phyloP scores from a whole-genome alignment of 306 rosid species.

The Vigna nakashimae region DNA sequence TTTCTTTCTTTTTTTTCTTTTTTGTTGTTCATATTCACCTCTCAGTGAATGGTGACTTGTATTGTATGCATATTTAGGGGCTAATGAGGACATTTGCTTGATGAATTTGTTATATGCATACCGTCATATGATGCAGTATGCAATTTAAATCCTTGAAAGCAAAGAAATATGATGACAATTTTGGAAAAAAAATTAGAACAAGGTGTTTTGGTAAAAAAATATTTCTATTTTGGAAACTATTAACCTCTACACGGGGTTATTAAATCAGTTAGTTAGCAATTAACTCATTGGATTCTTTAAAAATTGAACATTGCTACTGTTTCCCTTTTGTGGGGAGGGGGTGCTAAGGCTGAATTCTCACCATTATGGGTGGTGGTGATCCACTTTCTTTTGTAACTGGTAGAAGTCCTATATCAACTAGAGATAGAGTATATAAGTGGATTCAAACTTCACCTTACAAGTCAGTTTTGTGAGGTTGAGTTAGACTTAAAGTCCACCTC shows the following conservation, averaged over 20 bases:
- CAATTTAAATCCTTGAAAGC: neutral
- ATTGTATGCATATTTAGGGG: constrained; percentile 3
- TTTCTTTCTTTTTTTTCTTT: neutral
- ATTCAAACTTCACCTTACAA: too few species aligned
- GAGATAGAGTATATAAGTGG: too few species aligned
- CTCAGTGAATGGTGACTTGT: neutral
- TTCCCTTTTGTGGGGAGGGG: neutral
- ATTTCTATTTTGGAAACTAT: neutral
- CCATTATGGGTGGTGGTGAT: neutral
- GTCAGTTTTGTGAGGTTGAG: too few species aligned
- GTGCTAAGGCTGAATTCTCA: too few species aligned
- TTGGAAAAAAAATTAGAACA: neutral
- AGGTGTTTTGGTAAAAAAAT: neutral
- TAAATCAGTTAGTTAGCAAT: neutral
- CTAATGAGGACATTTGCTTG: neutral
- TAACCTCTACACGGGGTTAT: neutral
- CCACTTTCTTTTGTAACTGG: neutral
- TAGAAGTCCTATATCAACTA: too few species aligned
- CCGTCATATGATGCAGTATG: neutral
- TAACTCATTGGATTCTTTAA: neutral
- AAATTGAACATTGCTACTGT: neutral
- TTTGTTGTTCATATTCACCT: neutral
- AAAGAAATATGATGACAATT: neutral
- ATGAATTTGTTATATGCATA: neutral
- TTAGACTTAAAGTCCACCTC: too few species aligned